These are phyloP conservation scores for Pisolithus sp. DNA, from an alignment of 768 basidiomycete species.

Conservation along the genomic window DNA sequence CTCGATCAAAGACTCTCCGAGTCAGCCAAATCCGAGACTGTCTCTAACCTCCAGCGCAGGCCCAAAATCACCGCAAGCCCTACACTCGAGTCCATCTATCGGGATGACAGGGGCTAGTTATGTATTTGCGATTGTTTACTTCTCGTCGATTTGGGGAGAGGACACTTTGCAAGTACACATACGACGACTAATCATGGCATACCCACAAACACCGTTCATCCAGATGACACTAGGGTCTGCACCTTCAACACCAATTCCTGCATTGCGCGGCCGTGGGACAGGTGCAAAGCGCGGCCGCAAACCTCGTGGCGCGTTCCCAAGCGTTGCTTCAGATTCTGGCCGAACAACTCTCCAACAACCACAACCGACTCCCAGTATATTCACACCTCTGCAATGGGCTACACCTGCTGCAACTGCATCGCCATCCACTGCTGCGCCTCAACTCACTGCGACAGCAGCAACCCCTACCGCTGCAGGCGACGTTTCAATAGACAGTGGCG, in stretches of 20 bases:
- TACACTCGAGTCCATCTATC: too few relatives aligned
- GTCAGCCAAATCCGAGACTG: too few relatives aligned
- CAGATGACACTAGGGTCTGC: slow-evolving; percentile 15
- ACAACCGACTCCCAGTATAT: slow-evolving; percentile 9
- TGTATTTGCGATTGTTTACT: not conserved
- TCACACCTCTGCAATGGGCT: slow-evolving; percentile 31
- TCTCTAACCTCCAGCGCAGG: too few relatives aligned
- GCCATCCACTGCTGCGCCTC: not conserved
- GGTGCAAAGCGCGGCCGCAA: slow-evolving; percentile 45
- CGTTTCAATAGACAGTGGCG: slow-evolving; percentile 5
- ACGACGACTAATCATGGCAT: not conserved
- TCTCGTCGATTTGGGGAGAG: too few relatives aligned
- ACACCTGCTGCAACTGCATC: slow-evolving; percentile 8
- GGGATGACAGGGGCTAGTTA: not conserved
- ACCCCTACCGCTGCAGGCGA: slow-evolving; percentile 3
- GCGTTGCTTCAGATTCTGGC: slow-evolving; percentile 11
- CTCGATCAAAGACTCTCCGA: too few relatives aligned
- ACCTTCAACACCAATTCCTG: slow-evolving; percentile 11
- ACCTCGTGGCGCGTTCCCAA: slow-evolving; percentile 36
- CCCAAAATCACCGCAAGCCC: too few relatives aligned
- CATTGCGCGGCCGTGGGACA: slow-evolving; percentile 7
- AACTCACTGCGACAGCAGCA: not conserved
- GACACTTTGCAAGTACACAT: too few relatives aligned
- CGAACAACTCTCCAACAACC: slow-evolving; percentile 8
- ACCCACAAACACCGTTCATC: slow-evolving; percentile 20